Evolutionary conservation across 768 basidiomycete genomes (phyloP).

Genomic region (Suillus lakei): DNA sequence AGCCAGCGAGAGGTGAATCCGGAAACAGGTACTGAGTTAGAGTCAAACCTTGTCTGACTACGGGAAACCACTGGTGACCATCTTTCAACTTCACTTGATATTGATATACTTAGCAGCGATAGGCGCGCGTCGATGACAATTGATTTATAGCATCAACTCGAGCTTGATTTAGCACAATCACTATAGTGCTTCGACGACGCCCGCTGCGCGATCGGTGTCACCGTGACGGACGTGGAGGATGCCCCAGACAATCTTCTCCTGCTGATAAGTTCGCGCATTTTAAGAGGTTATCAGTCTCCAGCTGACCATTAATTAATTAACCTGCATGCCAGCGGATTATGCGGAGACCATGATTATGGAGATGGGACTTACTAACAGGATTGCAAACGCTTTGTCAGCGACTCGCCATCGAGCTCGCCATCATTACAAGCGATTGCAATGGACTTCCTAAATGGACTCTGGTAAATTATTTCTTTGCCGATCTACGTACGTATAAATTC

Average conservation of each 20-base stretch:
- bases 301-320: no score
- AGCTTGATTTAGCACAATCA: no score
- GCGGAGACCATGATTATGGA: background rate
- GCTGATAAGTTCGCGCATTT: background rate
- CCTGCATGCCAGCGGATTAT: background rate
- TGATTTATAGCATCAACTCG: no score
- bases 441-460: no score
- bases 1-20: no score
- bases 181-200: background rate
- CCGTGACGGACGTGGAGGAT: background rate
- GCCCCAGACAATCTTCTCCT: background rate
- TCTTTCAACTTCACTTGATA: background rate
- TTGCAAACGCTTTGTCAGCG: constrained; percentile 1
- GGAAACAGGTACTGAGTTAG: no score
- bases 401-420: constrained; percentile 3
- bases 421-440: background rate
- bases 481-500: background rate
- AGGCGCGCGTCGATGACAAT: no score
- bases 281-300: background rate
- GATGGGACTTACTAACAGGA: background rate
- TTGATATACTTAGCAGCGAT: background rate
- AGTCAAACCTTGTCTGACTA: no score
- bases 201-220: background rate
- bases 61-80: no score
- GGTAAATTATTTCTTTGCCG: background rate